phyloP scores from a whole-genome alignment of 768 basidiomycete genomes.

The Kwoniella bestiolae region DNA sequence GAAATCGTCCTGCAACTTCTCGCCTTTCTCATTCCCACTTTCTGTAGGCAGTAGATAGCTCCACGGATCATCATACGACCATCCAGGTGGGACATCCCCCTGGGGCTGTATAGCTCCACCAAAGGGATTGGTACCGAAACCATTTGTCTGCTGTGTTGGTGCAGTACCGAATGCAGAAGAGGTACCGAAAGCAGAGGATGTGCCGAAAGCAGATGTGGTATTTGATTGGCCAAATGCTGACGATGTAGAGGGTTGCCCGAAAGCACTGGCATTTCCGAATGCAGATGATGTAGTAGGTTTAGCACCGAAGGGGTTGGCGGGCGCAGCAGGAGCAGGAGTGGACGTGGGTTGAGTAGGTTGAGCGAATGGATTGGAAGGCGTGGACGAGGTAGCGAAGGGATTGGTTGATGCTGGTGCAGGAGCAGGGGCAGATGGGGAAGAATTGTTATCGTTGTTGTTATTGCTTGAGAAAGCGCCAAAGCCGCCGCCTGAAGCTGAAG shows the following conservation, averaged over 20 bases:
- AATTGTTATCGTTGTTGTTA: background rate
- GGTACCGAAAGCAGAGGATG: conserved; percentile 3
- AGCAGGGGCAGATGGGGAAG: conserved; percentile 1
- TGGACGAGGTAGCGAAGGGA: conserved; percentile 9
- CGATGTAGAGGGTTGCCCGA: conserved; percentile 8
- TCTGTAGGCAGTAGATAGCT: conserved; percentile 18
- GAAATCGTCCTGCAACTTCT: conserved; percentile 23
- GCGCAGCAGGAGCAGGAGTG: conserved; percentile 1
- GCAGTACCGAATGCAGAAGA: conserved; percentile 16
- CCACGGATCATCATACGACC: conserved; percentile 46
- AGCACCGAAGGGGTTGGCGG: conserved; percentile 12
- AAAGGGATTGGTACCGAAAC: background rate
- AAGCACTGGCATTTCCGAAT: conserved; percentile 16
- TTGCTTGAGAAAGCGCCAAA: conserved; percentile 26
- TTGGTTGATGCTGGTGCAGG: background rate
- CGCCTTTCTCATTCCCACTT: conserved; percentile 17
- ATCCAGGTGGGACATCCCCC: conserved; percentile 28
- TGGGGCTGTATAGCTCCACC: background rate
- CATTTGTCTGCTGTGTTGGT: conserved; percentile 3
- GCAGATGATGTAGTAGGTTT: conserved; percentile 14
- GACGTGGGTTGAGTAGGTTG: conserved; percentile 6
- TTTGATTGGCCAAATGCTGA: background rate
- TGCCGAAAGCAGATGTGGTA: conserved; percentile 4
- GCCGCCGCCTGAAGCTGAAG: conserved; percentile 3
- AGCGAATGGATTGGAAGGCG: conserved; percentile 20